A percentile compares a stretch with the other conserved stretches of the same genome.
phyloP scores from a whole-genome alignment of 2,329 filamentous ascomycete species.

The Colletotrichum sp. region DNA sequence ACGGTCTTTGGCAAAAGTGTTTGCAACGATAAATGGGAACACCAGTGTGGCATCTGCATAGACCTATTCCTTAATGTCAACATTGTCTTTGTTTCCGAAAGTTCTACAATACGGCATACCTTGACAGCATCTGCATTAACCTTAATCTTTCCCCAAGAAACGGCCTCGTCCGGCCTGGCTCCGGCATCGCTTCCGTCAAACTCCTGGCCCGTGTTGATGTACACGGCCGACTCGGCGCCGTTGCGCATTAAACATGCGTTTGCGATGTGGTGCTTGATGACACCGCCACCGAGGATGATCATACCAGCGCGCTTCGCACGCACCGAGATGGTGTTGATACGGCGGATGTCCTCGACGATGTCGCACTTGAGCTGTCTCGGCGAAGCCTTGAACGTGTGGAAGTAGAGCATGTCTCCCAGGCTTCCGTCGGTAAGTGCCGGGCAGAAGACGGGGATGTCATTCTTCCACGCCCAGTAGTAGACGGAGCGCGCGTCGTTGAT shows the following conservation, averaged over 20 bases:
- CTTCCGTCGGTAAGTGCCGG: conserved; percentile 95
- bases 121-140: conserved; percentile 87
- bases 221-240: conserved; percentile 94
- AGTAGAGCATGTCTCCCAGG: conserved; percentile 96
- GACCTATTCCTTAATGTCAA: conserved; percentile 44
- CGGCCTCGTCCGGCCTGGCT: conserved; percentile 91
- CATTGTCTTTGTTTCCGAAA: neutral
- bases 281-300: conserved; percentile 91
- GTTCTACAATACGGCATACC: conserved; percentile 51
- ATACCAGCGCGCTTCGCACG: conserved; percentile 88
- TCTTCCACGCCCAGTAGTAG: conserved; percentile 97
- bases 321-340: conserved; percentile 90
- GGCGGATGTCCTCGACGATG: conserved; percentile 91
- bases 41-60: conserved; percentile 69
- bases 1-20: conserved; percentile 66
- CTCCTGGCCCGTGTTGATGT: conserved; percentile 96
- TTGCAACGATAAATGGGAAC: conserved; percentile 71
- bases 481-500: conserved; percentile 93
- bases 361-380: conserved; percentile 84
- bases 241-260: conserved; percentile 98
- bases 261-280: conserved; percentile 99
- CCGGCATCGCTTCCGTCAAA: conserved; percentile 98
- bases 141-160: conserved; percentile 99
- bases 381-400: conserved; percentile 92
- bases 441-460: conserved; percentile 96